Percentiles rank a stretch among this genome's conserved stretches.
phyloP scores from a whole-genome alignment of 176 grass and related monocot genomes.

The Musa troglodytarum region DNA sequence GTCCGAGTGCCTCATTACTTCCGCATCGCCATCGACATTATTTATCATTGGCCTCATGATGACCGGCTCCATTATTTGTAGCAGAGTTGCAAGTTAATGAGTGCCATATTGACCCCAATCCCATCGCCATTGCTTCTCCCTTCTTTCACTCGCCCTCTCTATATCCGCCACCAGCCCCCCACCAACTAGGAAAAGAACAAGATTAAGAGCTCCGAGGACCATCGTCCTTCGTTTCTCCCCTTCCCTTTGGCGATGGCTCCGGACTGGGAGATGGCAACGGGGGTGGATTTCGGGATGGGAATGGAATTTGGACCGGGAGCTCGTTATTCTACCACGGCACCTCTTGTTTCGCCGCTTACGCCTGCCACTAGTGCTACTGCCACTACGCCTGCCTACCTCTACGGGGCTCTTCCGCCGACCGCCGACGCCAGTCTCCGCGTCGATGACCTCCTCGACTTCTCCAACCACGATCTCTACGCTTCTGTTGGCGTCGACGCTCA shows the following conservation, averaged over 20 bases:
- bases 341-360: neutral
- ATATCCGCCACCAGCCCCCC: constrained; percentile 28
- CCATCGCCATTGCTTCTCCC: constrained; percentile 27
- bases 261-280: constrained; percentile 74
- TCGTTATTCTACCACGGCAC: constrained; percentile 15
- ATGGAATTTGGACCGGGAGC: constrained; percentile 26
- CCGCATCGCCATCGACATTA: neutral
- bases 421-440: constrained; percentile 47
- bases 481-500: constrained; percentile 11
- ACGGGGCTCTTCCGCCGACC: constrained; percentile 43
- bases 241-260: constrained; percentile 40
- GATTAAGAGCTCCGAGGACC: too few relatives aligned
- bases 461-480: constrained; percentile 69
- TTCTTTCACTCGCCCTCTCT: constrained; percentile 22
- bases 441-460: constrained; percentile 72
- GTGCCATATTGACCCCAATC: neutral
- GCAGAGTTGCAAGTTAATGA: constrained; percentile 7
- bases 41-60: constrained; percentile 2
- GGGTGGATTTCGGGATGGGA: constrained; percentile 55
- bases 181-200: too few relatives aligned
- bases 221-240: neutral
- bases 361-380: neutral
- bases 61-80: constrained; percentile 14
- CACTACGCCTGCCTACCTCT: constrained; percentile 24
- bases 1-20: neutral